Conservation (phyloP, 108 stramenopile genomes). For the Conticribra guillardii region DNA sequence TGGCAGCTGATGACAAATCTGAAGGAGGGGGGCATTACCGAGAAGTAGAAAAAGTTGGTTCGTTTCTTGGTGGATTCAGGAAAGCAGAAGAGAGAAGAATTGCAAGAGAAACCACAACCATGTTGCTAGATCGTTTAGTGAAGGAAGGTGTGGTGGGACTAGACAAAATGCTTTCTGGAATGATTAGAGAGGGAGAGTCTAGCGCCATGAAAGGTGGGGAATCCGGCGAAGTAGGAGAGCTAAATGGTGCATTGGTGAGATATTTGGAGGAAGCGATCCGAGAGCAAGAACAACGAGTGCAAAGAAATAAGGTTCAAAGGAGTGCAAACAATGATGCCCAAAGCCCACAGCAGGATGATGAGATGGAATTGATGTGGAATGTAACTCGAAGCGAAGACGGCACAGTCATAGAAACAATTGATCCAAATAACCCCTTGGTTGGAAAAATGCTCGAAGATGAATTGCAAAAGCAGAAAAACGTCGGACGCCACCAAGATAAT, state of each 20-base stretch:
- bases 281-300: slow-evolving; percentile 78
- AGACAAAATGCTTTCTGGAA: slow-evolving; percentile 75
- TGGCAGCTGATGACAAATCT: slow-evolving; percentile 67
- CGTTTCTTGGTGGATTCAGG: slow-evolving; percentile 83
- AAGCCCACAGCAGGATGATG: slow-evolving; percentile 32
- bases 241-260: slow-evolving; percentile 78
- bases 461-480: slow-evolving; percentile 27
- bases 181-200: slow-evolving; percentile 60
- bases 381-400: slow-evolving; percentile 68
- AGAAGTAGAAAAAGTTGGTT: slow-evolving; percentile 77
- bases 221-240: slow-evolving; percentile 69
- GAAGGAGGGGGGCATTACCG: slow-evolving; percentile 87
- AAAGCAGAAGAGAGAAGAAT: slow-evolving; percentile 78
- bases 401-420: slow-evolving; percentile 73
- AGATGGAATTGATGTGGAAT: slow-evolving; percentile 67
- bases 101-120: slow-evolving; percentile 75
- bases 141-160: slow-evolving; percentile 79
- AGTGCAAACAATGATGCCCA: slow-evolving; percentile 4
- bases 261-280: slow-evolving; percentile 85
- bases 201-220: slow-evolving; percentile 16
- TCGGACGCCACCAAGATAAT: slow-evolving; percentile 11
- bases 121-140: slow-evolving; percentile 78
- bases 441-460: slow-evolving; percentile 62
- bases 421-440: slow-evolving; percentile 72
- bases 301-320: slow-evolving; percentile 25